Conservation (phyloP, 257 asterid genomes). For the Cordia subcordata region DNA sequence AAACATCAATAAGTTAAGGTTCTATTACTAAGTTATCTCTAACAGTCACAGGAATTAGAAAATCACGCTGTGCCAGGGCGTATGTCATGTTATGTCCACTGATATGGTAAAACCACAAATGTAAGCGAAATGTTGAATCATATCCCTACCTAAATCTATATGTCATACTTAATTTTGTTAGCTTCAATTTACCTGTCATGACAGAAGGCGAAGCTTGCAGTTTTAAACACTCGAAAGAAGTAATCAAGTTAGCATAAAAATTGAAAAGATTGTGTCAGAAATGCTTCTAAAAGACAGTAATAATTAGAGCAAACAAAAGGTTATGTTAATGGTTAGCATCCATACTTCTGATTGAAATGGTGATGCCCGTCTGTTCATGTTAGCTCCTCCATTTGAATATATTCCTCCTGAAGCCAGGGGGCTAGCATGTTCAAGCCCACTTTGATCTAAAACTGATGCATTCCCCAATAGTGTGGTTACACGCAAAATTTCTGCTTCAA, state of each 20-base stretch:
- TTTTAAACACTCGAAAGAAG: conserved; percentile 25
- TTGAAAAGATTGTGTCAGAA: conserved; percentile 20
- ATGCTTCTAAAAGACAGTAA: conserved; percentile 37
- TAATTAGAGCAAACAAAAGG: conserved; percentile 55
- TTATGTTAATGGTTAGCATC: conserved; percentile 88
- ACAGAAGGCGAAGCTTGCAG: conserved; percentile 27
- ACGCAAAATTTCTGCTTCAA: conserved; percentile 92
- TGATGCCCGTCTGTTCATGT: conserved; percentile 80
- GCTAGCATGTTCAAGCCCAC: conserved; percentile 88
- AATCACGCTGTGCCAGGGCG: not conserved
- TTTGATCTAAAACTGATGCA: conserved; percentile 88
- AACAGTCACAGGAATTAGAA: too few relatives aligned
- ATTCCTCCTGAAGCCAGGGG: conserved; percentile 89
- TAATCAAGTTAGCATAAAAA: conserved; percentile 33
- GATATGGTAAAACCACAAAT: conserved; percentile 17
- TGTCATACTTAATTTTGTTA: conserved; percentile 41
- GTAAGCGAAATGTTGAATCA: conserved; percentile 5
- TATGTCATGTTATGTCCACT: conserved; percentile 19
- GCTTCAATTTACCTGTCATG: conserved; percentile 50
- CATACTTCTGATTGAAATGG: conserved; percentile 92
- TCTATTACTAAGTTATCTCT: too few relatives aligned
- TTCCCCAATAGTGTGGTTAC: conserved; percentile 88
- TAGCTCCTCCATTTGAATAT: conserved; percentile 86
- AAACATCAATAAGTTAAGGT: too few relatives aligned
- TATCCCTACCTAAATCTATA: conserved; percentile 23